Evolutionary conservation across 352 stramenopile species (phyloP), one percentile per base, ranked within the genome.

Genomic region (Pythium insidiosum): DNA sequence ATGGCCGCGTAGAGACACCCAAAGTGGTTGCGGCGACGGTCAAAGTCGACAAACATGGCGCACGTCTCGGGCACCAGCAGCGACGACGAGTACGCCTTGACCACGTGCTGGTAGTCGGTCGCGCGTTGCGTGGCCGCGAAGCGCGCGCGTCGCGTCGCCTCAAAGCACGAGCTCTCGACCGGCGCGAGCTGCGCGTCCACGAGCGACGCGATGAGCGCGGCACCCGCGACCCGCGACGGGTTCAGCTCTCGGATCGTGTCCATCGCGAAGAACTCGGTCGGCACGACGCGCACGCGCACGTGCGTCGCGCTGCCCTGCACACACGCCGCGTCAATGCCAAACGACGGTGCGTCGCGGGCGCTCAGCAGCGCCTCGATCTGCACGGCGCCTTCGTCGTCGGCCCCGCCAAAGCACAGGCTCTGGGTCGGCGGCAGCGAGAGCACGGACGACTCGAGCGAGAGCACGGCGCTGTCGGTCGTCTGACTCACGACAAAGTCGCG

Each of bases 191-290:
- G 20, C 2, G 11, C 1, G 4, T 50, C 57, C 10, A 70, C 45
- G 2, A 58, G 41, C 5, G 61, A 64, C 12, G 51, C 46, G 35
- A 70, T 58, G 25, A 66, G 7, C 37, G 58, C 43, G 0, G 61
- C 61, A 9, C 61, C 61, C 4, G 61, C 23, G 1, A 22, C 42
- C 10, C 61, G 44, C 28, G 54, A 49, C 13, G 56, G 61, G 28
- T 70, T 70, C 3, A 70, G 41, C 38, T 70, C 61, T 3, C 52
- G 53, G 48, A 70, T 61, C 0, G 56, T 57, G 18, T 48, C 43
- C 0, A 46, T 34, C 18, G 46, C 46, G 30, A 43, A 70, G 22
- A 70, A 66, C 26, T 70, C 61, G 9, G 52, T 66, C 13, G 61
- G 47, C 45, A 52, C 31, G 6, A 66, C 21, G 16, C 61, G 61